Conservation (phyloP, 148 eudicot species). For the Drosera capensis region DNA sequence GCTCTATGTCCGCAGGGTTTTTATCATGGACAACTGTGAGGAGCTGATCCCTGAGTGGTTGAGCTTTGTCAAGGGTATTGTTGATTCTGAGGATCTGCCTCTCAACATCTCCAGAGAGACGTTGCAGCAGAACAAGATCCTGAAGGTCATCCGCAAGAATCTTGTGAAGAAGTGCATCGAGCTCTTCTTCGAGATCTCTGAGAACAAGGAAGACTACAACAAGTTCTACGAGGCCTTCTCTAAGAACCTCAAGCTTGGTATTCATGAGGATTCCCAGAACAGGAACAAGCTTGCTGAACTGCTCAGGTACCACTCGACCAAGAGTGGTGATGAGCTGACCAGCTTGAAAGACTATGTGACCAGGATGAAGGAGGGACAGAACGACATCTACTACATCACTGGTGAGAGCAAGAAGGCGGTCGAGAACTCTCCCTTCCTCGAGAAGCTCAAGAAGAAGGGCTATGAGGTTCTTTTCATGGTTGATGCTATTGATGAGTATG, state of each 20-base stretch:
- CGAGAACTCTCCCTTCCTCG: slow-evolving; percentile 84
- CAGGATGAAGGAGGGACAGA: slow-evolving; percentile 79
- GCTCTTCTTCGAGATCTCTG: slow-evolving; percentile 79
- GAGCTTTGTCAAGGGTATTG: slow-evolving; percentile 81
- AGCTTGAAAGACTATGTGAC: slow-evolving; percentile 80
- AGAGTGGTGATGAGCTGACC: slow-evolving; percentile 82
- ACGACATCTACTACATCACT: slow-evolving; percentile 66
- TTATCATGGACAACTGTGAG: slow-evolving; percentile 91
- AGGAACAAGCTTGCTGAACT: slow-evolving; percentile 61
- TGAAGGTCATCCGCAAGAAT: slow-evolving; percentile 78
- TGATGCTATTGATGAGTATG: slow-evolving; percentile 83
- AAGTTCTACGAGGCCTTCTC: slow-evolving; percentile 71
- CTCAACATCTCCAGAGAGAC: slow-evolving; percentile 70
- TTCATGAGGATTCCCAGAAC: slow-evolving; percentile 69
- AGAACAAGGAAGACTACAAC: slow-evolving; percentile 80
- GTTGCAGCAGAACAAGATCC: slow-evolving; percentile 75
- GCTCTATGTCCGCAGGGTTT: slow-evolving; percentile 71
- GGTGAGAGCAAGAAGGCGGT: slow-evolving; percentile 91
- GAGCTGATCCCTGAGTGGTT: slow-evolving; percentile 73
- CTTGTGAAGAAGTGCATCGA: slow-evolving; percentile 77
- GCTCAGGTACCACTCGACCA: slow-evolving; percentile 76
- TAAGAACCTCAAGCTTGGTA: slow-evolving; percentile 77
- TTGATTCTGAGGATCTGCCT: slow-evolving; percentile 77
- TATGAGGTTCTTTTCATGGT: slow-evolving; percentile 73
- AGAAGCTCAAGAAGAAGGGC: slow-evolving; percentile 71